Base-by-base conservation (phyloP, 768 basidiomycete genomes). In the Lactifluus piperatus region DNA sequence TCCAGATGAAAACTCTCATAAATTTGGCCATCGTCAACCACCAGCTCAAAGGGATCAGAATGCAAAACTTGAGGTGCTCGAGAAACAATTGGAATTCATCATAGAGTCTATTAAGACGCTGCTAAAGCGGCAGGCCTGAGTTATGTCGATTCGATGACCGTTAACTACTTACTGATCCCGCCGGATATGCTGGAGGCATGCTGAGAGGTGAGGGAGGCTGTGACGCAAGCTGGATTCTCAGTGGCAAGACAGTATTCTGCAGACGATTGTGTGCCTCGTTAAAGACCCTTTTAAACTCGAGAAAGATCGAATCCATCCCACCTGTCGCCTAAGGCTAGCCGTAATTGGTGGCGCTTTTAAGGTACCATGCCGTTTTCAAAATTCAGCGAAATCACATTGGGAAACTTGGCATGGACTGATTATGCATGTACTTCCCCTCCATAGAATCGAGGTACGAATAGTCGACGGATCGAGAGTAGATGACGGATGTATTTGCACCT, bases 41-140 rank as follows among this genome's bases (percentile, higher is more conserved):
- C 64, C 61, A 64, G 46, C 64, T 56, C 20, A 63, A 30, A 16
- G 62, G 57, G 39, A 64, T 32, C 26, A 63, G 5, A 50, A 64
- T 29, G 30, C 13, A 11, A 27, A 32, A 46, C 16, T 55, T 64
- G 62, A 63, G 24, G 22, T 54, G 61, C 9, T 39, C 45, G 24
- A 47, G 43, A 51, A 63, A 58, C 4, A 20, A 4, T 2, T 36
- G n/a, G 29, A 58, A 13, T 2, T 63, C 54, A 1, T 34, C 5
- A 26, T 20, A 9, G n/a, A 64, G n/a, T 11, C 3, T 1, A 11
- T 13, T 51, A 14, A 48, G 20, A 24, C 50, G 53, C 20, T 30
- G 29, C 14, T 5, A 13, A 4, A 55, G 3, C 11, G 44, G 18
- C 27, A 27, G n/a, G 45, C 41, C 44, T 20, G 14, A 10, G 16